Conservation (phyloP, 345 rosid species). For the Bretschneidera sinensis region DNA sequence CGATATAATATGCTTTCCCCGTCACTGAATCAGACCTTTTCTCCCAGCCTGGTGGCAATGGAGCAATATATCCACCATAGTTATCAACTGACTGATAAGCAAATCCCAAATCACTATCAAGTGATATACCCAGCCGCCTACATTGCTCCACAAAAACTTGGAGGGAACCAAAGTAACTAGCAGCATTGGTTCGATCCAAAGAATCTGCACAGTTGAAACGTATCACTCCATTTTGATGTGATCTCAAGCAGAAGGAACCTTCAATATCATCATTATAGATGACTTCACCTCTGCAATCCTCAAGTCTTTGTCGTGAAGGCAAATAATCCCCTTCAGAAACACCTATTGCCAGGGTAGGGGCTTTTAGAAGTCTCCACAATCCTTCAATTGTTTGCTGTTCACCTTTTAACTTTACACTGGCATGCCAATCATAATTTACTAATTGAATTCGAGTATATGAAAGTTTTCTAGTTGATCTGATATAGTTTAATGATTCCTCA, state of each 20-base stretch:
- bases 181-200: conserved; percentile 96
- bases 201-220: conserved; percentile 99
- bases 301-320: conserved; percentile 63
- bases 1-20: conserved; percentile 81
- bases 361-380: conserved; percentile 75
- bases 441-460: conserved; percentile 59
- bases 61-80: conserved; percentile 67
- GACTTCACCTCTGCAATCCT: conserved; percentile 92
- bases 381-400: conserved; percentile 93
- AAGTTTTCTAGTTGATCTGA: conserved; percentile 68
- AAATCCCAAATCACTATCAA: conserved; percentile 70
- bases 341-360: conserved; percentile 64
- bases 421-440: conserved; percentile 96
- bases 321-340: conserved; percentile 93
- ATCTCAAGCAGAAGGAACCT: conserved; percentile 93
- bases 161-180: conserved; percentile 89
- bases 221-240: conserved; percentile 92
- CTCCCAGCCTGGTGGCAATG: conserved; percentile 98
- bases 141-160: conserved; percentile 98
- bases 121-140: conserved; percentile 79
- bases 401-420: conserved; percentile 67
- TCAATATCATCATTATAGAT: conserved; percentile 63
- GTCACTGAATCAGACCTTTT: conserved; percentile 89
- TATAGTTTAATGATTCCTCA: conserved; percentile 69
- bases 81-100: conserved; percentile 55